Base-by-base conservation (phyloP, 805 yeast species). In the Lipomyces oligophaga region DNA sequence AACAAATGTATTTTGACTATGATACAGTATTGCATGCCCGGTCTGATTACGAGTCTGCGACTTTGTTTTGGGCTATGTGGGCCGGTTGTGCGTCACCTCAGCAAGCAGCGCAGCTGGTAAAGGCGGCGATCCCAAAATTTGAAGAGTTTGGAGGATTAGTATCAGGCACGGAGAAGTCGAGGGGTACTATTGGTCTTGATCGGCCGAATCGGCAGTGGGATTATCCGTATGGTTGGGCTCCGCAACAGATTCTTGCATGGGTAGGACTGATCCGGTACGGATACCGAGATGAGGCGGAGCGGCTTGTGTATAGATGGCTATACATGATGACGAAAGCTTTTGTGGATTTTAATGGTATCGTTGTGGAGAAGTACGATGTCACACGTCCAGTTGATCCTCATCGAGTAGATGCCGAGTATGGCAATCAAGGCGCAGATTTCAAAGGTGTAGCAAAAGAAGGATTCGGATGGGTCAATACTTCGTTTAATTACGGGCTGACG, bases 151-250 rank as follows among this genome's bases (percentile, higher is more conserved):
- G 98, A 20, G 98, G 98, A 0, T 65, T 90, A 7, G 95, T 80
- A 1, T 81, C 95, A 0, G 94, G 96, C 31, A 83, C 96, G 0
- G 74, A 78, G 56, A 64, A 73, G 54, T 80, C 89, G 2, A 70
- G 95, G 56, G 94, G 96, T 32, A 77, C 73, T 21, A 68, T 85
- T 30, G 78, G 82, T 1, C 66, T 84, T 15, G 72, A 77, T 34
- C 72, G 87, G 59, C 96, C 95, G n/a, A 78, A 83, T 10, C 74
- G 97, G 64, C 98, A 90, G 67, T 90, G 98, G 98, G 98, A 90
- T 65, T 93, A 83, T 65, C 98, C 98, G 1, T 86, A 71, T 61
- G 97, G 97, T 1, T 90, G 98, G 98, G 96, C 97, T 0, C 97
- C 98, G 2, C 97, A 93, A 63, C 98, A 90, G 66, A 85, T 90